A percentile compares a stretch with the other conserved stretches of the same genome.
These are phyloP conservation scores for Neonectria hederae DNA, from an alignment of 2,329 filamentous ascomycete genomes.

Conservation along the genomic window DNA sequence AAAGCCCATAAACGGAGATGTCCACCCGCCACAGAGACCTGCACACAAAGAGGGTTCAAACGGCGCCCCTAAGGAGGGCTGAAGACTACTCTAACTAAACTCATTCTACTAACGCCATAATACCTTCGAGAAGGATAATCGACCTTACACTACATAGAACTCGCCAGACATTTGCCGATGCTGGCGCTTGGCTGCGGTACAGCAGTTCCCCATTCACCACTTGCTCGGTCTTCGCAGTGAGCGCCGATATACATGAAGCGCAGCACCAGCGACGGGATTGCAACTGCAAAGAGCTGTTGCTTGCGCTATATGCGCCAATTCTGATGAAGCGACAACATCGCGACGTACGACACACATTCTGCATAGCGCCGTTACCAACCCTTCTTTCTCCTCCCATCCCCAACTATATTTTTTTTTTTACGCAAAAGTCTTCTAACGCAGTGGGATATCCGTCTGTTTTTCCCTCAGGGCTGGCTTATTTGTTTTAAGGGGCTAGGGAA, in stretches of 20 bases:
- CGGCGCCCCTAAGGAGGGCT: constrained; percentile 31
- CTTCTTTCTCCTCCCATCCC: constrained; percentile 7
- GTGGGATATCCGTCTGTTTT: background rate
- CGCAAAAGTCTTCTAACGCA: background rate
- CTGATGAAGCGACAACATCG: background rate
- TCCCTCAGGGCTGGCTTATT: constrained; percentile 3
- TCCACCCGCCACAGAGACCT: background rate
- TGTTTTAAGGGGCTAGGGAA: constrained; percentile 21
- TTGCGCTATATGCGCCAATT: background rate
- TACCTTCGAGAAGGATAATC: background rate
- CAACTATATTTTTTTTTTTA: background rate
- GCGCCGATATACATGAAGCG: background rate
- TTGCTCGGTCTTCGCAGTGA: background rate
- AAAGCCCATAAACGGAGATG: constrained; percentile 32
- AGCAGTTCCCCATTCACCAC: background rate
- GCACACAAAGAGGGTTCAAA: background rate
- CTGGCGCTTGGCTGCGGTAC: too few species aligned
- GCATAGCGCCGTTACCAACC: background rate
- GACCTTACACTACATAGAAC: background rate
- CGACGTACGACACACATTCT: constrained; percentile 7
- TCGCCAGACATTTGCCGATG: background rate
- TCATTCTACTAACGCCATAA: background rate
- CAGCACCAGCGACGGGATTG: background rate
- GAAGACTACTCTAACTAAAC: background rate
- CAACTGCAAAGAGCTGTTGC: background rate